phyloP scores from a whole-genome alignment of 2,329 filamentous ascomycete genomes.

The Zymoseptoria passerinii region DNA sequence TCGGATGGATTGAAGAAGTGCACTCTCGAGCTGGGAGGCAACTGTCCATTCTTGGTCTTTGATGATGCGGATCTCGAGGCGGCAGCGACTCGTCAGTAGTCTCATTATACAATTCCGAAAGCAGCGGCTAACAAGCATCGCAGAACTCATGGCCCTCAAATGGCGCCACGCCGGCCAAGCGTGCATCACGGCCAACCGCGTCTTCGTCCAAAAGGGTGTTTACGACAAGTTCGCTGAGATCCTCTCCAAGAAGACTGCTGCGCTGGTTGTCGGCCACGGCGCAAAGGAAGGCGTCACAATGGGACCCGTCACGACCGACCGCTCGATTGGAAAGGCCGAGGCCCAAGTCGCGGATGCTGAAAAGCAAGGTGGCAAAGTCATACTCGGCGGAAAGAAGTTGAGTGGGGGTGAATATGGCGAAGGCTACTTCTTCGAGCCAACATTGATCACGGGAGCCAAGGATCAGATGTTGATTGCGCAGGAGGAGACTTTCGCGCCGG shows the following conservation, averaged over 20 bases:
- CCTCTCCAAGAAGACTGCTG: conserved; percentile 44
- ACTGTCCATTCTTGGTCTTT: conserved; percentile 58
- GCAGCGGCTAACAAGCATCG: no score
- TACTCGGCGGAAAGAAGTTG: conserved; percentile 50
- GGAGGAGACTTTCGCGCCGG: conserved; percentile 60
- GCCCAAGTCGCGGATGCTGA: conserved; percentile 53
- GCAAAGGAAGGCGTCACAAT: conserved; percentile 49
- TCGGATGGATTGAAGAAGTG: conserved; percentile 55
- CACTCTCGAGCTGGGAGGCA: conserved; percentile 56
- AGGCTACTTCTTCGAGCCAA: conserved; percentile 64
- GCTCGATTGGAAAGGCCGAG: conserved; percentile 48
- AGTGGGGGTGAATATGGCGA: conserved; percentile 32
- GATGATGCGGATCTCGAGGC: conserved; percentile 55
- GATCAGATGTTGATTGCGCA: conserved; percentile 48
- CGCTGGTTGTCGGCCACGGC: conserved; percentile 55
- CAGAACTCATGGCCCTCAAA: conserved; percentile 43
- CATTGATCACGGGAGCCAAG: conserved; percentile 53
- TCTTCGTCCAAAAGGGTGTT: conserved; percentile 56
- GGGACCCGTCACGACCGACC: conserved; percentile 51
- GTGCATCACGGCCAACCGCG: conserved; percentile 57
- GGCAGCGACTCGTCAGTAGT: conserved; percentile 39
- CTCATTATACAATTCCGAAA: background rate
- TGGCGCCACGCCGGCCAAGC: conserved; percentile 56
- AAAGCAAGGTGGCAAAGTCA: conserved; percentile 53
- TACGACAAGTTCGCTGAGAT: conserved; percentile 53